Percentiles rank a stretch among this genome's conserved stretches.
Conservation (phyloP, 768 basidiomycete genomes). For the Termitomyces heimii region DNA sequence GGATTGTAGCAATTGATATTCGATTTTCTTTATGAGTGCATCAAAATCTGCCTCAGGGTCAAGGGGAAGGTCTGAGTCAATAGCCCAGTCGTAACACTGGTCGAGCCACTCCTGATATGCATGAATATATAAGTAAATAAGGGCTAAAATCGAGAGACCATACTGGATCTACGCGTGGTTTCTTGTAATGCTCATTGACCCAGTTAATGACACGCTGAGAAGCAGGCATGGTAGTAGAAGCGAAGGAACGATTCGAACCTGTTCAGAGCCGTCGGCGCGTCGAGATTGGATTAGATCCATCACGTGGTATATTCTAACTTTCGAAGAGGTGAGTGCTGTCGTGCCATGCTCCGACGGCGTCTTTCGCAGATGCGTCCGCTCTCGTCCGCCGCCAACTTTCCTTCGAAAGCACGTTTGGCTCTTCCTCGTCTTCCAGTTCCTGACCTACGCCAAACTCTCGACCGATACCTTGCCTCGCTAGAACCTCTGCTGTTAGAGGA, state of each 20-base stretch:
- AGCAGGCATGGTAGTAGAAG: slow-evolving; percentile 20
- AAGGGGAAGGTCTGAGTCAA: slow-evolving; percentile 34
- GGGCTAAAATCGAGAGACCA: slow-evolving; percentile 11
- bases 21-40: slow-evolving; percentile 48
- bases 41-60: slow-evolving; percentile 42
- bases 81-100: slow-evolving; percentile 65
- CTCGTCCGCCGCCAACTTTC: slow-evolving; percentile 8
- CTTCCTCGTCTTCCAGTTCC: slow-evolving; percentile 78
- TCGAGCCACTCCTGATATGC: slow-evolving; percentile 64
- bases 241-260: background rate
- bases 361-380: slow-evolving; percentile 15
- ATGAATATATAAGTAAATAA: background rate
- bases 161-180: slow-evolving; percentile 60
- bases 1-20: slow-evolving; percentile 66
- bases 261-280: slow-evolving; percentile 6
- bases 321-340: background rate
- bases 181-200: slow-evolving; percentile 50
- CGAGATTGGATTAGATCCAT: slow-evolving; percentile 24
- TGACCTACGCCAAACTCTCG: slow-evolving; percentile 64
- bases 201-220: slow-evolving; percentile 39
- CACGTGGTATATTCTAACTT: slow-evolving; percentile 13
- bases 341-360: slow-evolving; percentile 13
- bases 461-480: slow-evolving; percentile 73
- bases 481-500: slow-evolving; percentile 77
- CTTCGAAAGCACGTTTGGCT: slow-evolving; percentile 11